phyloP scores from a whole-genome alignment of 164 flowering plant genomes.

The Nymphaea thermarum region DNA sequence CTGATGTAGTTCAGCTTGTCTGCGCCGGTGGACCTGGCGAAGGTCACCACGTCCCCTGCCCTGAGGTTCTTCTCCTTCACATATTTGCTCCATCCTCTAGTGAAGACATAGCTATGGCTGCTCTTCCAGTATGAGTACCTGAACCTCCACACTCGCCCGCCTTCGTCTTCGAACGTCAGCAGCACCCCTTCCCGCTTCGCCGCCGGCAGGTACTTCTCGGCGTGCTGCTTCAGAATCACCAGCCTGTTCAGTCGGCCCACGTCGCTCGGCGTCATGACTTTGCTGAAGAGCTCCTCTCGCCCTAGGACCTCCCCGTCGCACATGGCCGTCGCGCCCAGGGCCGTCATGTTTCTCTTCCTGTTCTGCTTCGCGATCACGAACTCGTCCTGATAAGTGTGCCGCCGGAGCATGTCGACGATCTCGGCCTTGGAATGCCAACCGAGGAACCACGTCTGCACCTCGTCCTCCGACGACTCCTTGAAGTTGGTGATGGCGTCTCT shows the following conservation, averaged over 20 bases:
- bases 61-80: conserved; percentile 70
- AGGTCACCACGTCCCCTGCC: conserved; percentile 66
- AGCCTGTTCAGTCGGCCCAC: conserved; percentile 89
- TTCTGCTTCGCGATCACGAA: conserved; percentile 16
- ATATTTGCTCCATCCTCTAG: conserved; percentile 88
- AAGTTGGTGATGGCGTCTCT: conserved; percentile 4
- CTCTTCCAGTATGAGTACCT: conserved; percentile 89
- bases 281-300: conserved; percentile 46
- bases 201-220: conserved; percentile 69
- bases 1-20: conserved; percentile 65
- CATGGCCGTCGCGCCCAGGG: background rate
- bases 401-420: conserved; percentile 83
- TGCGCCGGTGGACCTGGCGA: conserved; percentile 35
- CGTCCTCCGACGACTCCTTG: conserved; percentile 16
- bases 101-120: conserved; percentile 81
- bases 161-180: conserved; percentile 55
- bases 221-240: conserved; percentile 89
- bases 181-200: conserved; percentile 41
- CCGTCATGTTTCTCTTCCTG: background rate
- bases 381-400: conserved; percentile 79
- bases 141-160: conserved; percentile 81
- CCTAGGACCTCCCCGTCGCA: background rate
- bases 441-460: conserved; percentile 35
- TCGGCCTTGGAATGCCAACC: conserved; percentile 70
- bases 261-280: conserved; percentile 89